Percentiles rank a stretch among this genome's conserved stretches.
phyloP scores from a whole-genome alignment of 371 early-diverging fungal species.

The Haplosporangium sp. region DNA sequence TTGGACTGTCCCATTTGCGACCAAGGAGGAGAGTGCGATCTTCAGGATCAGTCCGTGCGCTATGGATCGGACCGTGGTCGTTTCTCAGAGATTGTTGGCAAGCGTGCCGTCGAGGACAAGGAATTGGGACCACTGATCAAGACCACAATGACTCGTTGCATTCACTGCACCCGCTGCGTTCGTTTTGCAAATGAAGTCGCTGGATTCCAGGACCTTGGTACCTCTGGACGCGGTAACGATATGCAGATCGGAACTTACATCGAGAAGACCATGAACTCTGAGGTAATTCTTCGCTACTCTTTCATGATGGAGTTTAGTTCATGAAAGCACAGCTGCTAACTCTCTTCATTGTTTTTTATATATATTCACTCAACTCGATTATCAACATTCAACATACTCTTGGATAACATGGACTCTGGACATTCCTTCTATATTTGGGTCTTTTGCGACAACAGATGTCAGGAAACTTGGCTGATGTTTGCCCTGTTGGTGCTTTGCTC shows the following conservation, averaged over 20 bases:
- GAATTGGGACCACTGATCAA: conserved; percentile 94
- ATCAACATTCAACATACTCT: no score
- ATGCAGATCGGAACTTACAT: conserved; percentile 97
- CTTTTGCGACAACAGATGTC: no score
- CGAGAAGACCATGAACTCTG: conserved; percentile 84
- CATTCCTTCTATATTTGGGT: no score
- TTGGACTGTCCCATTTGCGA: conserved; percentile 98
- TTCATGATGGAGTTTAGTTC: background rate
- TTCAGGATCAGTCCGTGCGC: conserved; percentile 95
- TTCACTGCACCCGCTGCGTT: conserved; percentile 98
- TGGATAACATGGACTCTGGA: no score
- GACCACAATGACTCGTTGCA: conserved; percentile 96
- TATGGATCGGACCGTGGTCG: conserved; percentile 95
- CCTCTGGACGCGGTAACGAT: conserved; percentile 94
- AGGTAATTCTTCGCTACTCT: conserved; percentile 53
- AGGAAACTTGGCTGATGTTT: conserved; percentile 95
- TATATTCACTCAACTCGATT: no score
- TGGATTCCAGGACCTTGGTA: conserved; percentile 92
- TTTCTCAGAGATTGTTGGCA: conserved; percentile 82
- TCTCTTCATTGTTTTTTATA: no score
- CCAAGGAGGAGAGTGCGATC: conserved; percentile 98
- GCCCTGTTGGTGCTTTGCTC: conserved; percentile 97
- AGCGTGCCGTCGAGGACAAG: conserved; percentile 97
- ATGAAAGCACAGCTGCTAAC: no score
- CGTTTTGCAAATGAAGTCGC: conserved; percentile 97